A percentile compares a stretch with the other conserved stretches of the same genome.
Conservation (phyloP, 148 eudicot genomes). For the Camellia lanceoleosa region DNA sequence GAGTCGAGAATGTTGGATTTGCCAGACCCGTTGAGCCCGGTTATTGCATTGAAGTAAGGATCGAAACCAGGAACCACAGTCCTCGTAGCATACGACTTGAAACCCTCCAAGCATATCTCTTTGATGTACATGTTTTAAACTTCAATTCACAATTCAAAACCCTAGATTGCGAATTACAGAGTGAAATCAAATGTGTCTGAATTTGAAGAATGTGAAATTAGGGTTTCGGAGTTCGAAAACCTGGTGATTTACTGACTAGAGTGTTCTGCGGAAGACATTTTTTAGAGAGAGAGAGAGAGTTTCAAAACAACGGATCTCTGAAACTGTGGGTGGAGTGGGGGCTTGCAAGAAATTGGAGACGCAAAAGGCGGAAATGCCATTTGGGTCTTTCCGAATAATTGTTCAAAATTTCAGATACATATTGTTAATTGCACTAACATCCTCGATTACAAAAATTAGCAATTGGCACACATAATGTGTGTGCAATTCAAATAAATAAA, state of each 20-base stretch:
- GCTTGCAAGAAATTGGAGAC: not conserved
- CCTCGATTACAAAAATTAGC: too few relatives aligned
- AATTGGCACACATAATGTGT: too few relatives aligned
- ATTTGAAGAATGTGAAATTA: not conserved
- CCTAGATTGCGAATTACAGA: not conserved
- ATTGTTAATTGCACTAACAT: too few relatives aligned
- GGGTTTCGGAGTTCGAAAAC: not conserved
- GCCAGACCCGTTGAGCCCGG: constrained; percentile 94
- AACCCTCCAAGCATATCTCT: constrained; percentile 86
- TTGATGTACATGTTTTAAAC: constrained; percentile 49
- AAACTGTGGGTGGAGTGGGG: too few relatives aligned
- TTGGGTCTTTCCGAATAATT: not conserved
- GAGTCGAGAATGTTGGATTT: constrained; percentile 72
- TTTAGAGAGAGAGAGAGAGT: too few relatives aligned
- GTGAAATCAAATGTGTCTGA: not conserved
- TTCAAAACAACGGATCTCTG: not conserved
- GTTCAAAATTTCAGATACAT: too few relatives aligned
- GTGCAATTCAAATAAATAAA: too few relatives aligned
- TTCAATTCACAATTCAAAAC: constrained; percentile 3
- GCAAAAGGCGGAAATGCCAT: not conserved
- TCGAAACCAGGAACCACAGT: constrained; percentile 71
- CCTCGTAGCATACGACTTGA: constrained; percentile 93
- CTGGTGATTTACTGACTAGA: not conserved
- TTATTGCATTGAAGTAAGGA: constrained; percentile 89
- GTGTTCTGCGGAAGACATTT: not conserved